Evolutionary conservation across 805 yeast genomes (phyloP), one percentile per base, ranked within the genome.

Genomic region (Wickerhamiella kazuoi): DNA sequence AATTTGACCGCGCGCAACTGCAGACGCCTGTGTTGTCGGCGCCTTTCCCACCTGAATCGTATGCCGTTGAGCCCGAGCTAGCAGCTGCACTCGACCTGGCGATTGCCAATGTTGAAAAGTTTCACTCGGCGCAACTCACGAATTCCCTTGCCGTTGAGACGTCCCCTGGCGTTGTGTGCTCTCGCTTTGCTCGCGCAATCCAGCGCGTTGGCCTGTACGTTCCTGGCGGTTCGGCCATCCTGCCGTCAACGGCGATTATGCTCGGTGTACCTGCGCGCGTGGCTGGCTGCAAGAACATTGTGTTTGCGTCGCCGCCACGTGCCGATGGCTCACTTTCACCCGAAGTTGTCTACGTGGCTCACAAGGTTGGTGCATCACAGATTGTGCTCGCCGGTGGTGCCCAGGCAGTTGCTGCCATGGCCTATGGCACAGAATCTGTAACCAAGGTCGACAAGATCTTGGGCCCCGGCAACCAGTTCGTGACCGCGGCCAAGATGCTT

Each of bases 391-490:
- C 98, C 1, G 99, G 99, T 52, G 99, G 99, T 54, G 98, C 98
- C 3, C 99, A 90, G 66, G 99, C 98, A 4, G 82, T 90, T 38
- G 94, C 96, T 35, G 93, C 99, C 4, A 74, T 90, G 94, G 98
- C 98, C 1, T 90, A 90, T 57, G 99, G 99, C 56, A 90, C 98
- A 13, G 83, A 82, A 50, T 64, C 80, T 29, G 77, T 90, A 37
- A 79, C 93, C 38, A 90, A 90, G 62, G 87, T 87, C 55, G 96
- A 90, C 62, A 90, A 90, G 69, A 86, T 90, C 45, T 69, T 90
- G 59, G 99, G 99, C 36, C 99, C 99, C 19, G 99, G 99, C 44
- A 90, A 90, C 64, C 99, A 90, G 64, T 90, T 90, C 57, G 99
- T 90, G 39, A 90, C 99, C 16, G 97, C 98, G 33, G 99, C 98